These are phyloP conservation scores for Fusarium neocosmosporiellum DNA, from an alignment of 2,329 filamentous ascomycete species.

Conservation along the genomic window DNA sequence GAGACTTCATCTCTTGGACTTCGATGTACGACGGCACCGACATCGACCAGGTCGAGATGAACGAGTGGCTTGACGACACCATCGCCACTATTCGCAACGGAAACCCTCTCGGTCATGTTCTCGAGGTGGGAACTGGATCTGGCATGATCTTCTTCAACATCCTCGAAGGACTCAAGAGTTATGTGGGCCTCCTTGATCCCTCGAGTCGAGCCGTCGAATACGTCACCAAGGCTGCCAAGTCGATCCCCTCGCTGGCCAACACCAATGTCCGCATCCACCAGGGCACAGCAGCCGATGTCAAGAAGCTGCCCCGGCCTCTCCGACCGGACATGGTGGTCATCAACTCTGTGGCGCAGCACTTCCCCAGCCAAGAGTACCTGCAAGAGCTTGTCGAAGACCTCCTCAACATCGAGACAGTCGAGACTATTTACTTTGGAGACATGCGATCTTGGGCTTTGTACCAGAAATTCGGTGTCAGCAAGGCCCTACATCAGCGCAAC, in stretches of 20 bases:
- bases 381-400: conserved; percentile 29
- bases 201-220: neutral
- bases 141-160: conserved; percentile 46
- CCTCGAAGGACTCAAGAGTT: conserved; percentile 15
- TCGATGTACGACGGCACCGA: conserved; percentile 41
- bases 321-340: conserved; percentile 18
- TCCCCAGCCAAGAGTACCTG: conserved; percentile 43
- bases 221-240: neutral
- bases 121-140: conserved; percentile 41
- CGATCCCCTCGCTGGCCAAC: neutral
- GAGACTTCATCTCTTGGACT: conserved; percentile 42
- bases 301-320: neutral
- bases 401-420: neutral
- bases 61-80: conserved; percentile 43
- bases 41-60: conserved; percentile 33
- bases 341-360: conserved; percentile 47
- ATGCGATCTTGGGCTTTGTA: conserved; percentile 35
- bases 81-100: conserved; percentile 22
- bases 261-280: neutral
- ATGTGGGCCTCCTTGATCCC: conserved; percentile 41
- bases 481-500: conserved; percentile 8
- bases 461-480: conserved; percentile 31
- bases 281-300: neutral
- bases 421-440: conserved; percentile 38
- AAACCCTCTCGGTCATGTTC: neutral